Percentiles rank a stretch among this genome's conserved stretches.
phyloP scores from a whole-genome alignment of 202 grass and related monocot species.

The Schoenoplectus tabernaemontani region DNA sequence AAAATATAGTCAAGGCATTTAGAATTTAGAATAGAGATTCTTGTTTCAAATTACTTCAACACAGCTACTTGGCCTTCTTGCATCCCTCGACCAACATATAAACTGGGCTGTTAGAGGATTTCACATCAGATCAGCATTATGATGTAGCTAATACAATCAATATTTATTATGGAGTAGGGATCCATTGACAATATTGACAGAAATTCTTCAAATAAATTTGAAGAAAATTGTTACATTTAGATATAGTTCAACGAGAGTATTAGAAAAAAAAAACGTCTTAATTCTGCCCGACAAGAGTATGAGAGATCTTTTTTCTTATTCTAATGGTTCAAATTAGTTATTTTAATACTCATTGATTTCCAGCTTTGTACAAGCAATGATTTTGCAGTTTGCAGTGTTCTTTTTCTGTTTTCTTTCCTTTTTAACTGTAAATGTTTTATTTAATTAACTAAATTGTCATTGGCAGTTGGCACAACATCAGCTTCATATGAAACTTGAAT shows the following conservation, averaged over 20 bases:
- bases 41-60: constrained; percentile 56
- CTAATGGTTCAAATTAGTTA: not conserved
- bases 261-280: no score
- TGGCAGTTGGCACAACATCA: not conserved
- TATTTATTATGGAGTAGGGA: not conserved
- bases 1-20: constrained; percentile 1
- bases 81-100: constrained; percentile 87
- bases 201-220: not conserved
- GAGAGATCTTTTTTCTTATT: not conserved
- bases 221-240: not conserved
- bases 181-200: not conserved
- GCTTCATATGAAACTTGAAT: not conserved
- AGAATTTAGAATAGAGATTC: constrained; percentile 18
- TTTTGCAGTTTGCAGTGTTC: not conserved
- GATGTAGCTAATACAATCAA: constrained; percentile 12
- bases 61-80: constrained; percentile 80
- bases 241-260: not conserved
- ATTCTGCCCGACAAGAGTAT: not conserved
- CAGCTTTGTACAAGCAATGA: not conserved
- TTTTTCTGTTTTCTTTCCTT: not conserved
- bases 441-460: not conserved
- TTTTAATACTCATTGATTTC: not conserved
- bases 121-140: constrained; percentile 31
- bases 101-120: constrained; percentile 43
- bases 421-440: not conserved